phyloP scores from a whole-genome alignment of 805 yeast species.

The Nakazawaea holstii region DNA sequence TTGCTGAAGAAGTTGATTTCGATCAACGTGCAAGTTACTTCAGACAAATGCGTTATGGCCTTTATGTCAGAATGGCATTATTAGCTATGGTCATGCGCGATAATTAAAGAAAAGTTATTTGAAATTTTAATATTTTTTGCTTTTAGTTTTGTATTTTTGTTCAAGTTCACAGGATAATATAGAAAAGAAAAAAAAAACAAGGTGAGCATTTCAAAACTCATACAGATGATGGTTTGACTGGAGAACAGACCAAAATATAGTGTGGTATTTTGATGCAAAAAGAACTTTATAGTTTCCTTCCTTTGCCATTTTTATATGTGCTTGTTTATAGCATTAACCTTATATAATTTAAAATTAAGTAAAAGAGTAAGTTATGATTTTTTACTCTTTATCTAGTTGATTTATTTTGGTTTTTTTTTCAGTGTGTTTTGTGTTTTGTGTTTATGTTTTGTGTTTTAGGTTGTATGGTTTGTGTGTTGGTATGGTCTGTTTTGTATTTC shows the following conservation, averaged over 20 bases:
- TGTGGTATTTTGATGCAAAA: not conserved
- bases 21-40: conserved; percentile 99
- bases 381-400: conserved; percentile 1
- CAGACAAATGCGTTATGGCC: conserved; percentile 98
- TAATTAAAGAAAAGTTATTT: conserved; percentile 7
- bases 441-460: not conserved
- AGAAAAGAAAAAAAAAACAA: not conserved
- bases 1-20: conserved; percentile 96
- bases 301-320: not conserved
- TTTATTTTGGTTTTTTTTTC: not conserved
- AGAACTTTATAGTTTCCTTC: not conserved
- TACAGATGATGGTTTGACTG: not conserved
- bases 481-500: not conserved
- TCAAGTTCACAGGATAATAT: not conserved
- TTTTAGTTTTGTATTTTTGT: not conserved
- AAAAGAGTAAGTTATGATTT: conserved; percentile 2
- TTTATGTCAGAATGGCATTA: conserved; percentile 97
- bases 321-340: not conserved
- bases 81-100: conserved; percentile 96
- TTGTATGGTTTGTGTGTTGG: not conserved
- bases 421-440: not conserved
- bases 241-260: conserved; percentile 1
- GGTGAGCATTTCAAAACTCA: not conserved
- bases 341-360: not conserved
- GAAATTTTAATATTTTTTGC: not conserved